These are phyloP conservation scores for Pachyrhizus erosus DNA, from an alignment of 306 rosid species.

Conservation along the genomic window DNA sequence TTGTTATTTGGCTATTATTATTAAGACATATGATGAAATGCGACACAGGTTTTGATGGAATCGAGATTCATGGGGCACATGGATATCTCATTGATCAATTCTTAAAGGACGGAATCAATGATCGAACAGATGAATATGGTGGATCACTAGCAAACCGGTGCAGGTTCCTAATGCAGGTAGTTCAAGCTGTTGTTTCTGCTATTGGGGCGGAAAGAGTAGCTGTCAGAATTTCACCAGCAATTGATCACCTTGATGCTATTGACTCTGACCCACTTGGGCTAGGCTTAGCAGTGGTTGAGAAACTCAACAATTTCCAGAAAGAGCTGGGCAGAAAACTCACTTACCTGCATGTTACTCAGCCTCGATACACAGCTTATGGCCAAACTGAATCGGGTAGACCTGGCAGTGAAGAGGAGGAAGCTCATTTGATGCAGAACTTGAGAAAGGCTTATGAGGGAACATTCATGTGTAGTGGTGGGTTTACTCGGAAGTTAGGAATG, in stretches of 20 bases:
- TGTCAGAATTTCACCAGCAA: constrained; percentile 85
- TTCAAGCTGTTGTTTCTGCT: constrained; percentile 63
- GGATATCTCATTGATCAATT: constrained; percentile 75
- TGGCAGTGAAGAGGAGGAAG: constrained; percentile 76
- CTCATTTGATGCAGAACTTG: constrained; percentile 58
- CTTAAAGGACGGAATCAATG: constrained; percentile 57
- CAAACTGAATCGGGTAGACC: constrained; percentile 77
- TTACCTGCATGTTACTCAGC: constrained; percentile 91
- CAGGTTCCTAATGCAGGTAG: constrained; percentile 65
- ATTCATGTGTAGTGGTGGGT: constrained; percentile 89
- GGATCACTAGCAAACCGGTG: constrained; percentile 74
- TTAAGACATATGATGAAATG: constrained; percentile 52
- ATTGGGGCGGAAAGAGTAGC: constrained; percentile 71
- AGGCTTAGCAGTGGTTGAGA: constrained; percentile 78
- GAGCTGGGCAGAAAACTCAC: constrained; percentile 59
- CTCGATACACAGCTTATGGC: constrained; percentile 70
- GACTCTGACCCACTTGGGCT: constrained; percentile 80
- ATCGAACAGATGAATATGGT: constrained; percentile 66
- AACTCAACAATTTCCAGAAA: constrained; percentile 72
- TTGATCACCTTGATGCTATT: constrained; percentile 86
- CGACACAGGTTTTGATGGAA: constrained; percentile 87
- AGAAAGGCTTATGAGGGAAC: constrained; percentile 74
- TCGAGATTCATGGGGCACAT: constrained; percentile 92
- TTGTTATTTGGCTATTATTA: not conserved
- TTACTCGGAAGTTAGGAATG: constrained; percentile 73